Evolutionary conservation across 768 basidiomycete genomes (phyloP).

Genomic region (Imleria badia): DNA sequence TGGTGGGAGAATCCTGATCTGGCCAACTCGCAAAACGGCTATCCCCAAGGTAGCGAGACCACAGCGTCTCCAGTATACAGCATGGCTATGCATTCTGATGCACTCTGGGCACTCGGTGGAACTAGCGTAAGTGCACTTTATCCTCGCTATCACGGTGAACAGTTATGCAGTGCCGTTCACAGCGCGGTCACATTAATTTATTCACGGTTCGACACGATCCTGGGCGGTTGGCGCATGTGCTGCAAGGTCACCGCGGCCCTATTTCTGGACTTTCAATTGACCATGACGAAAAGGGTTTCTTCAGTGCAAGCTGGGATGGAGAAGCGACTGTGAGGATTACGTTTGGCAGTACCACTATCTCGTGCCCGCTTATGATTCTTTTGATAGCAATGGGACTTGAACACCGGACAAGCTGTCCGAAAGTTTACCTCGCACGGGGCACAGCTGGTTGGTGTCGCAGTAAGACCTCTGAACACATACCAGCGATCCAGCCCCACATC

Average conservation of each 20-base stretch:
- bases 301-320: slow-evolving; percentile 95
- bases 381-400: slow-evolving; percentile 93
- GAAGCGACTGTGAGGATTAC: slow-evolving; percentile 67
- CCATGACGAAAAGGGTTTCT: slow-evolving; percentile 79
- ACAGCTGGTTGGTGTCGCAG: slow-evolving; percentile 78
- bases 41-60: slow-evolving; percentile 48
- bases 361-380: slow-evolving; percentile 6
- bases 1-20: slow-evolving; percentile 83
- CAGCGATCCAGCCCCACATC: slow-evolving; percentile 27
- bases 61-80: slow-evolving; percentile 80
- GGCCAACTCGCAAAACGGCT: slow-evolving; percentile 18
- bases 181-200: slow-evolving; percentile 91
- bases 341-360: neutral
- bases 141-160: slow-evolving; percentile 18
- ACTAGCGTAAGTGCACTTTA: slow-evolving; percentile 60
- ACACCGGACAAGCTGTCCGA: slow-evolving; percentile 79
- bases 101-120: slow-evolving; percentile 88
- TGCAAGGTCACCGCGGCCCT: slow-evolving; percentile 70
- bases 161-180: slow-evolving; percentile 15
- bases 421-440: slow-evolving; percentile 80
- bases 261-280: slow-evolving; percentile 84
- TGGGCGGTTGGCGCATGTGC: slow-evolving; percentile 67
- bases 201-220: slow-evolving; percentile 93
- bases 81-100: slow-evolving; percentile 89
- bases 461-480: slow-evolving; percentile 60